phyloP scores from a whole-genome alignment of 257 asterid genomes.

The Dorcoceras hygrometricum region DNA sequence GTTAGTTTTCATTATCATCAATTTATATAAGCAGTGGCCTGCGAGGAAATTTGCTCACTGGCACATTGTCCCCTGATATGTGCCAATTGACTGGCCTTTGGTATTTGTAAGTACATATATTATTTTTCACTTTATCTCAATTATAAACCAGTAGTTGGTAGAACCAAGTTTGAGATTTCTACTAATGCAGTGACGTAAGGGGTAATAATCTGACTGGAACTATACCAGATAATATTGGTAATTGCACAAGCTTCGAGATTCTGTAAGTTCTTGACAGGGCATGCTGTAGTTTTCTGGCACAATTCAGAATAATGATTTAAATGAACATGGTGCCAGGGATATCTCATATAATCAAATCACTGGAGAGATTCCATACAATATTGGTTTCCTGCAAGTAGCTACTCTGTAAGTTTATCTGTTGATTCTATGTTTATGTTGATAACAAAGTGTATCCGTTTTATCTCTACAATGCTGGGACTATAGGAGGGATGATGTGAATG shows the following conservation, averaged over 20 bases:
- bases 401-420: constrained; percentile 64
- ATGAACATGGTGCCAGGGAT: constrained; percentile 49
- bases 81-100: constrained; percentile 96
- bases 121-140: background rate
- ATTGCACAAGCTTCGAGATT: constrained; percentile 95
- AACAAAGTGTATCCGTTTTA: background rate
- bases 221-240: constrained; percentile 88
- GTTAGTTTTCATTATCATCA: background rate
- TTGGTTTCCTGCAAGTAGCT: constrained; percentile 97
- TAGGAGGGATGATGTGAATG: constrained; percentile 1
- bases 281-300: background rate
- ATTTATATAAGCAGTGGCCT: constrained; percentile 51
- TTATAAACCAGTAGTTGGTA: background rate
- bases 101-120: constrained; percentile 71
- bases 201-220: constrained; percentile 84
- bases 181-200: constrained; percentile 68
- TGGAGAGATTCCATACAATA: constrained; percentile 94
- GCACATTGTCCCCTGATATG: constrained; percentile 86
- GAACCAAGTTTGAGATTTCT: background rate
- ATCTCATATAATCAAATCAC: constrained; percentile 85
- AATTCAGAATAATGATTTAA: background rate
- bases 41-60: constrained; percentile 77
- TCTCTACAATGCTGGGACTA: background rate
- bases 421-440: background rate
- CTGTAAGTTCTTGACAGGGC: constrained; percentile 48